Base-by-base conservation (phyloP, 2,329 filamentous ascomycete genomes). In the Bipolaris bicolor region DNA sequence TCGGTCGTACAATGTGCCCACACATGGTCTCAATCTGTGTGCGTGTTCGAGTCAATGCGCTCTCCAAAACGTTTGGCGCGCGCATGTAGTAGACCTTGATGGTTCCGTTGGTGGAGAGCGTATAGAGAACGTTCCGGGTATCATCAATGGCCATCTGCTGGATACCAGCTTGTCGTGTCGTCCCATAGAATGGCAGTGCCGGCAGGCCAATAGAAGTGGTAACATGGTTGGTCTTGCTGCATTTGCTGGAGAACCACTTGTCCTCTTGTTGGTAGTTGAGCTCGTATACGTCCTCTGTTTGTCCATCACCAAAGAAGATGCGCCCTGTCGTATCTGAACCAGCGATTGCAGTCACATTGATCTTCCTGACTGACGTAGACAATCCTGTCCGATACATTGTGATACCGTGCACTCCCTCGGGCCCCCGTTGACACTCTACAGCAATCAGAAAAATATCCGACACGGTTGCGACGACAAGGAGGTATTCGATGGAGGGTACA, bases 231-330 rank as follows among this genome's bases (percentile, higher is more conserved):
- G 94, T 88, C 78, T 93, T 97, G 58, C 89, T 88, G 73, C 91
- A 96, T 64, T 90, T 86, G 76, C 88, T 92, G 51, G 90, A 89
- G 73, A 99, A 99, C 95, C 95, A 99, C 67, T 90, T 90, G 78
- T 99, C 95, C 76, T 98, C 92, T 71, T 97, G 92, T 77, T 98
- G 94, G 74, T 99, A 99, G 66, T 90, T 93, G 52, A 99, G 85
- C 77, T 99, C 95, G 75, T 95, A 91, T 46, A 99, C 87, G 68
- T 98, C 93, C 62, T 92, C 92, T 64, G 94, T 91, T 49, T 83
- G 84, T 49, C 84, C 85, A 36, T 92, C 91, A 40, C 90, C 88
- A 71, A 97, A 97, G 81, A 99, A 99, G 63, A 99, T 95, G 60
- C 95, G 90, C 7, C 96, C 96, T 20, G 87, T 90, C 18, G 88